Base-by-base conservation (phyloP, 2,329 filamentous ascomycete species). In the Bretziella fagacearum region DNA sequence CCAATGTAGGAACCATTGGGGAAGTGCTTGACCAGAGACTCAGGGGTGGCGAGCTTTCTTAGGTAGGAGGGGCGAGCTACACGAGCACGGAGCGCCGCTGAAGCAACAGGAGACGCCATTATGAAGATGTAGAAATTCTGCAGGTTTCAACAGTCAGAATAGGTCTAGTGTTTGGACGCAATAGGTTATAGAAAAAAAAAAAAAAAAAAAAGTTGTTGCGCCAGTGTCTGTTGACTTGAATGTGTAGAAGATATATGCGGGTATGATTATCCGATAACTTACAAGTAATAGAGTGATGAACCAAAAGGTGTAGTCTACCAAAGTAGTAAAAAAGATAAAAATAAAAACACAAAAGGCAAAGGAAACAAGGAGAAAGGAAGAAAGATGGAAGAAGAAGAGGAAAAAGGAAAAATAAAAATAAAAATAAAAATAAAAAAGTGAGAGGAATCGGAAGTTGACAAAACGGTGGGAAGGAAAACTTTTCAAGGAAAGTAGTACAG, bases 1-100 rank as follows among this genome's bases (percentile, higher is more conserved):
- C 85, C 86, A 56, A 93, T 75, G 62, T 91, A 91, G n/a, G 82
- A 65, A 58, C 79, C 79, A 68, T 91, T 75, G 53, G 85, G 85
- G 57, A 93, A 93, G 55, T 83, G 71, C 53, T 81, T 71, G 51
- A 93, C 71, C 53, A 93, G 63, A 60, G 93, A 84, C 62, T 91
- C 76, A 30, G 85, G 76, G 56, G 77, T 77, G 56, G 79, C 77
- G 50, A 93, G 68, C 70, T 89, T 93, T 57, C 77, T 79, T 48
- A 93, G 71, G 63, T 89, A 78, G 35, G 80, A 81, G 18, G 84
- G 79, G 54, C 83, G 74, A 55, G 78, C 69, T 52, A 91, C 71
- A 55, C 85, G 80, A 57, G 78, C 74, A 67, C 79, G 83, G 58
- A 93, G 69, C 50, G 84, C 73, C 44, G 80, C 79, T 42, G 82